phyloP scores from a whole-genome alignment of 805 yeast genomes.

The Ogataea haglerorum region DNA sequence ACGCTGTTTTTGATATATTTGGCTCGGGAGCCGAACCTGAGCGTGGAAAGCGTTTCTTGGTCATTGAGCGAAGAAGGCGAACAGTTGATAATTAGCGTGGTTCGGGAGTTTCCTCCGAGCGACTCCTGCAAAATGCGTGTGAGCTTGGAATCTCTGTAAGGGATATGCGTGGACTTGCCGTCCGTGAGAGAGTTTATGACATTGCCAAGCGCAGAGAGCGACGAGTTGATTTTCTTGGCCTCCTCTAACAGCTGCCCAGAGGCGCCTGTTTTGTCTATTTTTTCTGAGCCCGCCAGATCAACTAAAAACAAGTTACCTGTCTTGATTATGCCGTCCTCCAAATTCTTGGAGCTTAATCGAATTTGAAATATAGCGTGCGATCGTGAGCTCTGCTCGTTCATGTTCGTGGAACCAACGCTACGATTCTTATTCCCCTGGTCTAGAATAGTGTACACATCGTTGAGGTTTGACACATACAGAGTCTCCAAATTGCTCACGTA shows the following conservation, averaged over 20 bases:
- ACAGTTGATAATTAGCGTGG: constrained; percentile 69
- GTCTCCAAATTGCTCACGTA: constrained; percentile 69
- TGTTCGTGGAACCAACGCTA: constrained; percentile 57
- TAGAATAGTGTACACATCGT: constrained; percentile 57
- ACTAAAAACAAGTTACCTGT: constrained; percentile 67
- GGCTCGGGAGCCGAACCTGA: constrained; percentile 74
- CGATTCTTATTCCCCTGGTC: constrained; percentile 56
- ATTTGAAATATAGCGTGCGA: constrained; percentile 79
- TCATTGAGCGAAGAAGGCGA: constrained; percentile 59
- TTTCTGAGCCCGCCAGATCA: constrained; percentile 88
- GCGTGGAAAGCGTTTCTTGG: constrained; percentile 64
- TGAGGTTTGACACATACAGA: constrained; percentile 53
- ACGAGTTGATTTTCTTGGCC: constrained; percentile 77
- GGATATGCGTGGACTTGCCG: constrained; percentile 58
- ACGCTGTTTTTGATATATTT: constrained; percentile 64
- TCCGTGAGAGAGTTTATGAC: constrained; percentile 80
- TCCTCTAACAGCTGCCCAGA: constrained; percentile 73
- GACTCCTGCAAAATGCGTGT: constrained; percentile 78
- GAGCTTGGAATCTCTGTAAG: constrained; percentile 75
- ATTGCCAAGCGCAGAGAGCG: constrained; percentile 73
- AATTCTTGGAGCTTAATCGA: constrained; percentile 57
- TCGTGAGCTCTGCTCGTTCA: constrained; percentile 73
- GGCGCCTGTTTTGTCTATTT: constrained; percentile 73
- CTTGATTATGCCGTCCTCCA: constrained; percentile 53
- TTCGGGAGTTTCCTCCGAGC: constrained; percentile 78